phyloP scores from a whole-genome alignment of 768 basidiomycete species.

The Russula lepida region DNA sequence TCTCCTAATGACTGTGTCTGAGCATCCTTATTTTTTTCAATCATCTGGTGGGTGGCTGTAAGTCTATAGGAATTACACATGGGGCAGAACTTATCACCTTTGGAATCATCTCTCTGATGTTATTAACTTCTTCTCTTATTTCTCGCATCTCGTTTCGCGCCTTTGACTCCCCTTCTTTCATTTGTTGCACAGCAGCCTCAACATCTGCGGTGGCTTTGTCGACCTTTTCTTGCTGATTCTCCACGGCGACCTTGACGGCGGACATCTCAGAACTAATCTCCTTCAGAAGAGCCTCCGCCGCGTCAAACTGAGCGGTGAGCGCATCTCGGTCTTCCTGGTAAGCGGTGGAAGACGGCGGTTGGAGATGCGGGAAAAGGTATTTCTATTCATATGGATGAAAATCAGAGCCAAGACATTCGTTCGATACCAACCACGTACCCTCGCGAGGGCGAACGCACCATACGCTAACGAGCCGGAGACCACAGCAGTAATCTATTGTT shows the following conservation, averaged over 20 bases:
- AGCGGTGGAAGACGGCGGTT: slow-evolving; percentile 78
- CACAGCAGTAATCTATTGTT: slow-evolving; percentile 76
- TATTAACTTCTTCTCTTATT: slow-evolving; percentile 85
- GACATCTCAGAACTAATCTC: slow-evolving; percentile 74
- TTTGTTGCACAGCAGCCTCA: slow-evolving; percentile 58
- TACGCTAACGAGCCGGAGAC: slow-evolving; percentile 81
- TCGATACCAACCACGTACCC: slow-evolving; percentile 36
- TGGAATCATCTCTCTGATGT: slow-evolving; percentile 85
- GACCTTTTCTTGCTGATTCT: slow-evolving; percentile 67
- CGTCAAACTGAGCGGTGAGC: slow-evolving; percentile 83
- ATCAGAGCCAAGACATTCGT: neutral
- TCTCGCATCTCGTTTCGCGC: slow-evolving; percentile 85
- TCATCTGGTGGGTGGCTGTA: slow-evolving; percentile 56
- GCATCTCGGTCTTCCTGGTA: slow-evolving; percentile 85
- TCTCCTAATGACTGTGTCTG: slow-evolving; percentile 79
- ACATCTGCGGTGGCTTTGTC: slow-evolving; percentile 68
- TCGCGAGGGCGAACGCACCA: slow-evolving; percentile 71
- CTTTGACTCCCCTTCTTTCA: slow-evolving; percentile 69
- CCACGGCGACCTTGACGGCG: slow-evolving; percentile 62
- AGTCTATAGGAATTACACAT: slow-evolving; percentile 6
- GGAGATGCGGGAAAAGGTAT: slow-evolving; percentile 84
- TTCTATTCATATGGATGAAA: slow-evolving; percentile 43
- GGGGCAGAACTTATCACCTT: slow-evolving; percentile 48
- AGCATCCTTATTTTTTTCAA: slow-evolving; percentile 83
- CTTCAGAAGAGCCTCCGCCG: slow-evolving; percentile 69